These are phyloP conservation scores for Parathielavia hyrcaniae DNA, from an alignment of 495 filamentous ascomycete genomes.

Conservation along the genomic window DNA sequence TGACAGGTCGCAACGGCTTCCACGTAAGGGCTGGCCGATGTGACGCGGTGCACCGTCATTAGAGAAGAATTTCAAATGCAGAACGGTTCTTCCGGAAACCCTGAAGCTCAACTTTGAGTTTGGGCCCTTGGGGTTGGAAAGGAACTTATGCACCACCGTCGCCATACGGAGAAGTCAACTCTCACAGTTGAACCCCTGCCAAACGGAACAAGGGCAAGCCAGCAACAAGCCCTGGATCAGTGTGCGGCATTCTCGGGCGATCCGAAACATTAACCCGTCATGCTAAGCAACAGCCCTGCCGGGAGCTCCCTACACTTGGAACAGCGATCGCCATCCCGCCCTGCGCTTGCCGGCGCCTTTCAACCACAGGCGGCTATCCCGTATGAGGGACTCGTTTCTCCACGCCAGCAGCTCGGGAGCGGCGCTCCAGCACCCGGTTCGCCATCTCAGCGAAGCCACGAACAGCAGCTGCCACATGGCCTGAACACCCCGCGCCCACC, in stretches of 20 bases:
- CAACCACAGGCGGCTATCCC: conserved; percentile 18
- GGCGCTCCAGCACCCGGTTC: conserved; percentile 19
- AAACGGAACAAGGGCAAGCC: conserved; percentile 8
- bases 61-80: too few relatives aligned
- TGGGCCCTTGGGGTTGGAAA: too few relatives aligned
- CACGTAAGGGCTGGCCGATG: too few relatives aligned
- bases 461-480: conserved; percentile 13
- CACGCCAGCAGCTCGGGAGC: conserved; percentile 24
- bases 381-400: conserved; percentile 23
- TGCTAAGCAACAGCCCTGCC: conserved; percentile 39
- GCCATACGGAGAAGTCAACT: too few relatives aligned
- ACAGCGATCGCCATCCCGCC: conserved; percentile 11
- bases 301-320: conserved; percentile 22
- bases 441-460: conserved; percentile 11
- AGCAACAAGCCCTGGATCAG: background rate
- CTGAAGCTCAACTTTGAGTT: too few relatives aligned
- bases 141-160: too few relatives aligned
- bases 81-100: too few relatives aligned
- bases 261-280: conserved; percentile 41
- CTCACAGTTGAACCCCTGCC: background rate
- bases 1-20: too few relatives aligned
- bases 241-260: conserved; percentile 20
- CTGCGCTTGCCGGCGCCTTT: conserved; percentile 16
- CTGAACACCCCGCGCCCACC: conserved; percentile 20
- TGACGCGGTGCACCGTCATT: too few relatives aligned